phyloP scores from a whole-genome alignment of 1,284 basidiomycete genomes.

The Marasmius fiardii region DNA sequence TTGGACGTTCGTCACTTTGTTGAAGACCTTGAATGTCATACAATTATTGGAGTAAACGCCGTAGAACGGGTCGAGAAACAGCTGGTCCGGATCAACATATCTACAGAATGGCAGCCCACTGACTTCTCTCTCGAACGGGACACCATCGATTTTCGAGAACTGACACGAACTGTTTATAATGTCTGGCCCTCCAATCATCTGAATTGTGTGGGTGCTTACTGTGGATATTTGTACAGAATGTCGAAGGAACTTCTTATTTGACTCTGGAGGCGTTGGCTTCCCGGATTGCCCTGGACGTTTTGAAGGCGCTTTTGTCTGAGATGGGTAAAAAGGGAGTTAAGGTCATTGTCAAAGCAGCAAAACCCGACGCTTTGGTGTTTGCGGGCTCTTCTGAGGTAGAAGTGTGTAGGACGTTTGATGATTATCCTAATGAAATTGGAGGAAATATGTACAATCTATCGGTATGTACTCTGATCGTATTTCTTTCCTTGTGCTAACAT shows the following conservation, averaged over 20 bases:
- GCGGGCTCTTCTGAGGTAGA: conserved; percentile 63
- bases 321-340: conserved; percentile 18
- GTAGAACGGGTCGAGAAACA: conserved; percentile 74
- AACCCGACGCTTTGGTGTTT: conserved; percentile 75
- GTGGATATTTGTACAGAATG: conserved; percentile 26
- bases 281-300: conserved; percentile 45
- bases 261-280: conserved; percentile 78
- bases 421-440: conserved; percentile 27
- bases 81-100: conserved; percentile 59
- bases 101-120: conserved; percentile 30
- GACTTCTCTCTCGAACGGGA: conserved; percentile 16
- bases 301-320: conserved; percentile 23
- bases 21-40: conserved; percentile 49
- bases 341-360: conserved; percentile 64
- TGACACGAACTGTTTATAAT: conserved; percentile 28
- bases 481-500: not conserved
- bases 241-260: conserved; percentile 49
- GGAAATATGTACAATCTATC: conserved; percentile 2
- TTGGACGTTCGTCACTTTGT: conserved; percentile 35
- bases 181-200: conserved; percentile 20
- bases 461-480: not conserved
- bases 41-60: conserved; percentile 72
- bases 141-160: conserved; percentile 28
- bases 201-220: not conserved
- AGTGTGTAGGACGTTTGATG: conserved; percentile 42